These are phyloP conservation scores for Kwoniella pini DNA, from an alignment of 768 basidiomycete species.

Conservation along the genomic window DNA sequence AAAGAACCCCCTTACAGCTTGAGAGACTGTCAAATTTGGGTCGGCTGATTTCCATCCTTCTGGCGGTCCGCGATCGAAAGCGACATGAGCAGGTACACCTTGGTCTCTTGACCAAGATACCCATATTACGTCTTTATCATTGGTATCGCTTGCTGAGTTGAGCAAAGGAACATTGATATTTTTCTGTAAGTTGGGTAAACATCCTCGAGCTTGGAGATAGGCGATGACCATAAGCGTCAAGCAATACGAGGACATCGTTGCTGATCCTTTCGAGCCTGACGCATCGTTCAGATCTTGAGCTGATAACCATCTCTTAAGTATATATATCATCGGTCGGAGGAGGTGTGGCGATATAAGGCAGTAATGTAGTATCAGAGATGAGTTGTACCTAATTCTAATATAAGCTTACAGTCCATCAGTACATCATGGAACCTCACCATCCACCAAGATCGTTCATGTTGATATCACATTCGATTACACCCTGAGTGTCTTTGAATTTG, in stretches of 20 bases:
- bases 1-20: constrained; percentile 51
- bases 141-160: constrained; percentile 14
- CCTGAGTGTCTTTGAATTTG: constrained; percentile 40
- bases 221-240: constrained; percentile 50
- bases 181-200: constrained; percentile 50
- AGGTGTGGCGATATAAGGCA: constrained; percentile 46
- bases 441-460: constrained; percentile 53
- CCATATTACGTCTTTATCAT: constrained; percentile 41
- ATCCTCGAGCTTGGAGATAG: constrained; percentile 48
- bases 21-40: constrained; percentile 28
- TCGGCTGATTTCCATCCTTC: constrained; percentile 25
- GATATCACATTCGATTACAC: constrained; percentile 37
- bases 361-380: constrained; percentile 47
- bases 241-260: constrained; percentile 51
- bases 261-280: constrained; percentile 40
- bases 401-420: background rate
- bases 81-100: constrained; percentile 38
- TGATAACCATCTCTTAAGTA: constrained; percentile 48
- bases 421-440: constrained; percentile 34
- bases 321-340: constrained; percentile 51
- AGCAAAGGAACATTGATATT: constrained; percentile 25
- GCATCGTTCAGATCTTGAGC: constrained; percentile 48
- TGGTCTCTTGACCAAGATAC: constrained; percentile 43
- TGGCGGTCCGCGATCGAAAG: constrained; percentile 25
- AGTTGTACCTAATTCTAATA: constrained; percentile 43